These are phyloP conservation scores for Misopates orontium DNA, from an alignment of 257 asterid genomes.

Conservation along the genomic window DNA sequence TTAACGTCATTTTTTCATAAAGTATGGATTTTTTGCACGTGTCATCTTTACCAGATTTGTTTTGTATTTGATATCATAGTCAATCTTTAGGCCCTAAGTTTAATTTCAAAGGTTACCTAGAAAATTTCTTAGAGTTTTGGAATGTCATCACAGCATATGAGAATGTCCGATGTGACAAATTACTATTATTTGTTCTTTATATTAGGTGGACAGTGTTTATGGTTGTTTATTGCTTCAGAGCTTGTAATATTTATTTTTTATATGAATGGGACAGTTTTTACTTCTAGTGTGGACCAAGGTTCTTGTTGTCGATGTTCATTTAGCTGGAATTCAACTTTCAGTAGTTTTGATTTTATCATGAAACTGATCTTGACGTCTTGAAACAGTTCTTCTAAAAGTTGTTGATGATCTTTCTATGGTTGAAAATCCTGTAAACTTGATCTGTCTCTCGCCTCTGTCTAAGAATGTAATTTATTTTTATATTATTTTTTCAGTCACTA, in stretches of 20 bases:
- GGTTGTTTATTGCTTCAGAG: background rate
- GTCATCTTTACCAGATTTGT: background rate
- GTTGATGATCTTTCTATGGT: background rate
- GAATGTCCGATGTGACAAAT: background rate
- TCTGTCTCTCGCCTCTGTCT: background rate
- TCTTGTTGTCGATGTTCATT: background rate
- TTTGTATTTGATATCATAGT: constrained; percentile 5
- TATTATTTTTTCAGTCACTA: constrained; percentile 60
- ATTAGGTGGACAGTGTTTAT: background rate
- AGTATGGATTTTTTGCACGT: background rate
- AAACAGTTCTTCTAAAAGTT: background rate
- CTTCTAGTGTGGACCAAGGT: background rate
- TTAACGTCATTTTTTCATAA: background rate
- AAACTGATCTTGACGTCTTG: background rate
- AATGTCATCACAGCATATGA: background rate
- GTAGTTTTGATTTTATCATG: background rate
- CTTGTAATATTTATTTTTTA: background rate
- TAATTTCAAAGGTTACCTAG: background rate
- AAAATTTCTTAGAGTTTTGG: background rate
- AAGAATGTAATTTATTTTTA: constrained; percentile 24
- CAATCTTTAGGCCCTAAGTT: background rate
- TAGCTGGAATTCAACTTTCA: background rate
- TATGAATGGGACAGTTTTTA: background rate
- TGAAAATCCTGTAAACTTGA: background rate
- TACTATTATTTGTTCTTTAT: background rate